phyloP scores from a whole-genome alignment of 176 grass and related monocot genomes.

The Eragrostis nindensis region DNA sequence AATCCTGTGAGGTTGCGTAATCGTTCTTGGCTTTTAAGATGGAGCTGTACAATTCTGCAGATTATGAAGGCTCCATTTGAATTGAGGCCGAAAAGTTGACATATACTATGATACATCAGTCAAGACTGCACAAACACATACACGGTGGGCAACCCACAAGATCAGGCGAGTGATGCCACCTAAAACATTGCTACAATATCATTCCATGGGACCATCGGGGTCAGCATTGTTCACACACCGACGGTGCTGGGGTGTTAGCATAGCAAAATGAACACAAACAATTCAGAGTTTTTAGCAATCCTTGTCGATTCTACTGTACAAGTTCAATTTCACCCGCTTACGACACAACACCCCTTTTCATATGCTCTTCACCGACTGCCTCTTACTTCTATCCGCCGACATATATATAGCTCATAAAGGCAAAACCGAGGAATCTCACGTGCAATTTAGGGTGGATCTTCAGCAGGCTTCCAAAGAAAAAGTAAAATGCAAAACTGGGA shows the following conservation, averaged over 20 bases:
- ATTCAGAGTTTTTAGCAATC: not conserved
- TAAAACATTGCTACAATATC: not conserved
- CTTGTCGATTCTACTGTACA: conserved; percentile 43
- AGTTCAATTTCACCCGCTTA: not conserved
- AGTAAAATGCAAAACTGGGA: conserved; percentile 48
- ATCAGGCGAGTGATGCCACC: not conserved
- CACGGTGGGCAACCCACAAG: too few species aligned
- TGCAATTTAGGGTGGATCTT: conserved; percentile 20
- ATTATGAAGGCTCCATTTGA: not conserved
- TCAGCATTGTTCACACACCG: not conserved
- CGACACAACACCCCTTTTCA: not conserved
- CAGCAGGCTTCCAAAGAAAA: not conserved
- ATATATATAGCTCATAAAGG: not conserved
- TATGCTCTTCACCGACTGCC: not conserved
- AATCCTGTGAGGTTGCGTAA: too few species aligned
- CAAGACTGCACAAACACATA: too few species aligned
- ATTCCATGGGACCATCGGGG: too few species aligned
- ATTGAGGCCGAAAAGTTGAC: not conserved
- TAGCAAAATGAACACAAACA: not conserved
- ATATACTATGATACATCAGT: not conserved
- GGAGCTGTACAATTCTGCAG: not conserved
- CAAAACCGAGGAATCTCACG: conserved; percentile 12
- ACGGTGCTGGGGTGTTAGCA: not conserved
- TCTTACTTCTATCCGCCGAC: not conserved
- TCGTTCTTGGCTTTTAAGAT: too few species aligned